Percentiles rank a stretch among this genome's conserved stretches.
Evolutionary conservation across 257 asterid species (phyloP).

Genomic region (Plantago major): DNA sequence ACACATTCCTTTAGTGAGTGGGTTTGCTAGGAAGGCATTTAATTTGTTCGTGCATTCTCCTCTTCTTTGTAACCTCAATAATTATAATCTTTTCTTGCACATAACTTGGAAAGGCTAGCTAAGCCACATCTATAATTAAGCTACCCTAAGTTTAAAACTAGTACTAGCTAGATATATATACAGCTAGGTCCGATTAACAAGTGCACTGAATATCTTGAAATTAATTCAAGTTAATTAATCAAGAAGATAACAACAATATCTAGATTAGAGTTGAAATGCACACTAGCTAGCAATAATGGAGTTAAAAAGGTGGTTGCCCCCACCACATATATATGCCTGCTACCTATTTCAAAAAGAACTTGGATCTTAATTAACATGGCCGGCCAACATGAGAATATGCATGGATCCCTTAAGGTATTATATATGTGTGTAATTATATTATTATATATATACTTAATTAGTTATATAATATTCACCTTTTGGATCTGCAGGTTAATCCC

Average conservation of each 20-base stretch:
- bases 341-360: slow-evolving; percentile 38
- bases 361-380: slow-evolving; percentile 23
- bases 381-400: slow-evolving; percentile 59
- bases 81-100: background rate
- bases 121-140: slow-evolving; percentile 8
- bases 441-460: slow-evolving; percentile 4
- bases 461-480: slow-evolving; percentile 28
- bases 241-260: slow-evolving; percentile 36
- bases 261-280: slow-evolving; percentile 30
- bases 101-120: slow-evolving; percentile 30
- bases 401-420: slow-evolving; percentile 43
- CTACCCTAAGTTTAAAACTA: no score
- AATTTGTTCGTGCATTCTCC: background rate
- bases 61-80: background rate
- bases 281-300: slow-evolving; percentile 50
- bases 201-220: background rate
- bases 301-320: slow-evolving; percentile 50
- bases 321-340: slow-evolving; percentile 35
- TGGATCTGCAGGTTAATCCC: slow-evolving; percentile 29
- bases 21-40: slow-evolving; percentile 8
- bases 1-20: background rate
- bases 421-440: no score
- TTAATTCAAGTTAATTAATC: slow-evolving; percentile 22
- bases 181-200: no score
- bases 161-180: no score